phyloP scores from a whole-genome alignment of 75 land plant species.

The Picea glauca region DNA sequence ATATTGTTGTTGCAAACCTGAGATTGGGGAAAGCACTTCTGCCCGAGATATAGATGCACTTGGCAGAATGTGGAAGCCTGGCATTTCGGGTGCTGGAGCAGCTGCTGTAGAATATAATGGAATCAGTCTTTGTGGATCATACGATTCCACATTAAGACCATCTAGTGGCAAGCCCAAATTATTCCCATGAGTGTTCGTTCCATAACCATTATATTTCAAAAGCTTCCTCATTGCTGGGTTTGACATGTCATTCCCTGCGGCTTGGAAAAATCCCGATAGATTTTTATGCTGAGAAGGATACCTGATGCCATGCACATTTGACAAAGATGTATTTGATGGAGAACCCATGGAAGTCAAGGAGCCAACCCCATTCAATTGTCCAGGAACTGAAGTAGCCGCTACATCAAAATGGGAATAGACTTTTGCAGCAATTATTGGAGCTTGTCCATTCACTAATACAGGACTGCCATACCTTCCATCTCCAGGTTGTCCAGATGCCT shows the following conservation, averaged over 20 bases:
- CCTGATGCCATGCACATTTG: constrained; percentile 3
- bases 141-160: background rate
- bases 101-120: constrained; percentile 3
- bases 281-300: constrained; percentile 7
- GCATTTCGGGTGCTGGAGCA: constrained; percentile 5
- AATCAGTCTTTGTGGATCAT: background rate
- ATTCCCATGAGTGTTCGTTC: constrained; percentile 7
- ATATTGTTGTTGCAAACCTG: constrained; percentile 7
- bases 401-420: constrained; percentile 4
- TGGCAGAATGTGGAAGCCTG: constrained; percentile 11
- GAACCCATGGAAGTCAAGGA: constrained; percentile 8
- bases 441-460: constrained; percentile 8
- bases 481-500: constrained; percentile 8
- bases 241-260: background rate
- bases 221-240: constrained; percentile 11
- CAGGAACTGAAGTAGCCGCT: constrained; percentile 10
- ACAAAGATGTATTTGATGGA: background rate
- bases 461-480: constrained; percentile 6
- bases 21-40: constrained; percentile 1
- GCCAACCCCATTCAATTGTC: constrained; percentile 14
- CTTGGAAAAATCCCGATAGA: background rate
- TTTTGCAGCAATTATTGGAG: constrained; percentile 4
- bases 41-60: constrained; percentile 10
- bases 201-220: background rate
- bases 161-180: background rate